Base-by-base conservation (phyloP, 208 protist species). In the Acanthamoeba castellanii region DNA sequence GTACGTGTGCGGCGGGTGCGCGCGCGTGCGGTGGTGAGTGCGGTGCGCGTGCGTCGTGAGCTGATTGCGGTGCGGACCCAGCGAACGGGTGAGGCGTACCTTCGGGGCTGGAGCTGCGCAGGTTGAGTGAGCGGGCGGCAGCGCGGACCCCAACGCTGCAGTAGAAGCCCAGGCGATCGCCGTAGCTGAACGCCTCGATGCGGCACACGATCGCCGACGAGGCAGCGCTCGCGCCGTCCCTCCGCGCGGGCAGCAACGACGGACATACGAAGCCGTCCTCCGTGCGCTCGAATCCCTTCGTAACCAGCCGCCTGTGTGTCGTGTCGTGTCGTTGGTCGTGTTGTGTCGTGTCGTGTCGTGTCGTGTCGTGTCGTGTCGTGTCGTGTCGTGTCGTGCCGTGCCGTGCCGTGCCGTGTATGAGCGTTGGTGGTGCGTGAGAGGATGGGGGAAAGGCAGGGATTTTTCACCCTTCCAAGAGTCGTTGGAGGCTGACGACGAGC, bases 91-190 rank as follows among this genome's bases (percentile, higher is more conserved):
- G 64, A 72, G 59, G 64, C 18, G 27, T 72, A 72, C 64, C 64
- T 72, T 72, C 64, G 7, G 64, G 3, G 27, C 64, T 22, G 64
- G 64, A 25, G 8, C 27, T 5, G 30, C 64, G 20, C 5, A 72
- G 64, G 5, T 72, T 4, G 18, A 32, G 30, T 7, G 18, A 72
- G 27, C 27, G 30, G 18, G 64, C 30, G 7, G 64, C 64, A 34
- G 64, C 8, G 64, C 64, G 64, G 18, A 16, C 9, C 3, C 32
- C 70, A 30, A 45, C 70, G 34, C 32, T 45, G 70, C 70, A 78
- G 70, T 78, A 78, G 20, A 78, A 78, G 13, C 70, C 70, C 34
- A 78, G 70, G 8, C 70, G 70, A 42, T 78, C 70, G 34, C 70
- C 70, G 30, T 78, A 78, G n/a, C 11, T 27, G 70, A 78, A 78